Evolutionary conservation across 2,329 filamentous ascomycete genomes (phyloP), one percentile per base, ranked within the genome.

Genomic region (Aureobasidium musti): DNA sequence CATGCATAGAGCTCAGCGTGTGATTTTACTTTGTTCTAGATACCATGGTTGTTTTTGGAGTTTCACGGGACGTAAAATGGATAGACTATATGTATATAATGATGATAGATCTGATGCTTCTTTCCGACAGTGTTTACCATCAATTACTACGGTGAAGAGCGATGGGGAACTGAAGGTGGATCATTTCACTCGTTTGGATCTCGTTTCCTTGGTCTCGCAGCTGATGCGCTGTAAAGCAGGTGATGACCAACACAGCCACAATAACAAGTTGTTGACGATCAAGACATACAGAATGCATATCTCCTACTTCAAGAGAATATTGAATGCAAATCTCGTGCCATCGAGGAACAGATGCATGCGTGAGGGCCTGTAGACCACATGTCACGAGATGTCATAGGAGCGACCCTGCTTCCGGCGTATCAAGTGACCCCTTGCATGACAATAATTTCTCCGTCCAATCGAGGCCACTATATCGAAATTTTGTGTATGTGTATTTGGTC

Each of bases 371-470:
- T 39, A 17, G 11, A 23, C 8, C 10, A 8, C 33, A n/a, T 13
- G 52, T 39, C 52, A 54, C 23, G 2, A 23, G 1, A 43, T 30
- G 37, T 5, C 17, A 8, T 13, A 43, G 14, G 8, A 26, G 23
- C 4, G 19, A 59, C 37, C 37, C 54, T 45, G 54, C 54, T 30
- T 35, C 23, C 23, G 14, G 26, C 17, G 7, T 45, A 39, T 59
- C 23, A 43, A 33, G 30, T 59, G 54, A 59, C 30, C 54, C 54
- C 54, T 59, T 30, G 54, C 54, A 59, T 59, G 17, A 43, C 26
- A n/a, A 26, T 19, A 19, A 30, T 30, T 21, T n/a, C 21, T 30
- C 17, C 14, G 35, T 59, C 54, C 37, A 54, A 54, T 54, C 30
- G 52, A 54, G 33, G 52, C n/a, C 2, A 26, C 17, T 14, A 28